Evolutionary conservation across 1,139 yeast species (phyloP), one percentile per base, ranked within the genome.

Genomic region (Nakaseomyces bracarensis): DNA sequence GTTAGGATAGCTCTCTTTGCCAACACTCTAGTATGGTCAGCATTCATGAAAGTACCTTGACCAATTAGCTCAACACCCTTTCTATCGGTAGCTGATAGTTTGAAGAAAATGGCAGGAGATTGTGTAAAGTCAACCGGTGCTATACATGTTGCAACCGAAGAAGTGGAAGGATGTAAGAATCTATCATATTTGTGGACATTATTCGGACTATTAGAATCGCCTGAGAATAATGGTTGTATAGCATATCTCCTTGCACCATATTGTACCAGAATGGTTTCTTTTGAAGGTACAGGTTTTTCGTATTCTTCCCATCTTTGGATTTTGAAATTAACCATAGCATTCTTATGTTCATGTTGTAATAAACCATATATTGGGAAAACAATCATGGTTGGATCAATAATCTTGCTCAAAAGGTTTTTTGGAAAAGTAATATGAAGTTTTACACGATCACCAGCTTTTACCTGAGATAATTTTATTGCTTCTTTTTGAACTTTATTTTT

Each of bases 221-320:
- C 86, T 42, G 93, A 85, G 67, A 82, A 89, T 34, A 84, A 59
- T 14, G 99, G 99, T 44, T 77, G 71, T 41, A 91, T 82, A n/a
- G 77, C 70, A 61, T 85, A 79, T 56, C 98, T 75, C 64, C 98
- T 78, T 41, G 91, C 86, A 18, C 98, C 99, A 58, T 87, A 87
- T 65, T 91, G 97, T 13, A 85, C 91, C 44, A 89, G 70, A 49
- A 93, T 68, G 15, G 79, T 66, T 39, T 84, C 94, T 51, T 81
- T 82, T 14, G 95, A 77, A 39, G 89, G 82, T 46, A 91, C 72
- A 22, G 98, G 95, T 45, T 77, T 74, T 39, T 81, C 85, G 55
- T 79, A 85, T 49, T 82, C 95, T 64, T 89, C 93, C 87, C 95
- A 87, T 30, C 93, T 75, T 52, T 80, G 79, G 50, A 87, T 75